A percentile compares a stretch with the other conserved stretches of the same genome.
These are phyloP conservation scores for Tilletia setariae DNA, from an alignment of 1,284 basidiomycete genomes.

Conservation along the genomic window DNA sequence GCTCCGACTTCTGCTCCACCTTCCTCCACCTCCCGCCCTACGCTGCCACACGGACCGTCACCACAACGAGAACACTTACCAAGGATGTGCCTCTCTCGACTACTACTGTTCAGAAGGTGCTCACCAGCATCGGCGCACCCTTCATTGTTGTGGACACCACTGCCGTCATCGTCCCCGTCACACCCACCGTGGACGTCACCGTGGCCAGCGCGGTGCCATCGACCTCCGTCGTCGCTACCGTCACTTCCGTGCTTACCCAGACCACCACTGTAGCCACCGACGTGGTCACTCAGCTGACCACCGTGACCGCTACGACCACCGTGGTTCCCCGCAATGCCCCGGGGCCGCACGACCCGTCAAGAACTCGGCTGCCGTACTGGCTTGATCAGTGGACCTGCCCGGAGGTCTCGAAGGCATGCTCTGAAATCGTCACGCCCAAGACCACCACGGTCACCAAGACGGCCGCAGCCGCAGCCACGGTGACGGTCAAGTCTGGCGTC, in stretches of 20 bases:
- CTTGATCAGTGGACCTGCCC: not conserved
- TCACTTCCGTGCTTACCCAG: not conserved
- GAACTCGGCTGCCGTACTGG: not conserved
- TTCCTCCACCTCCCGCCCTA: not conserved
- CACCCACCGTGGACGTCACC: not conserved
- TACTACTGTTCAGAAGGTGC: not conserved
- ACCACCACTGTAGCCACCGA: not conserved
- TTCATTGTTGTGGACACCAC: not conserved
- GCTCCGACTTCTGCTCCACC: not conserved
- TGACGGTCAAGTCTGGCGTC: not conserved
- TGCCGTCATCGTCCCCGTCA: not conserved
- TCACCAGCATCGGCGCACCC: not conserved
- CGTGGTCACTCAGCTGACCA: slow-evolving; percentile 4
- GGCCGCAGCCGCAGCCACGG: not conserved
- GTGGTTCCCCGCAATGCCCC: not conserved
- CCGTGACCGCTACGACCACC: not conserved
- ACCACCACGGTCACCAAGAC: not conserved
- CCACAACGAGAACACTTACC: not conserved
- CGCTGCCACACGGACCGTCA: not conserved
- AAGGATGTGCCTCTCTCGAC: not conserved
- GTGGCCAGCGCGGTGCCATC: too few relatives aligned
- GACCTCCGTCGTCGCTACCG: not conserved
- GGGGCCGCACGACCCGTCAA: not conserved
- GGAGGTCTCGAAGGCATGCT: not conserved
- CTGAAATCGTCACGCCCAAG: not conserved